Conservation (phyloP, 2,329 filamentous ascomycete species). For the Monosporascus sp. region DNA sequence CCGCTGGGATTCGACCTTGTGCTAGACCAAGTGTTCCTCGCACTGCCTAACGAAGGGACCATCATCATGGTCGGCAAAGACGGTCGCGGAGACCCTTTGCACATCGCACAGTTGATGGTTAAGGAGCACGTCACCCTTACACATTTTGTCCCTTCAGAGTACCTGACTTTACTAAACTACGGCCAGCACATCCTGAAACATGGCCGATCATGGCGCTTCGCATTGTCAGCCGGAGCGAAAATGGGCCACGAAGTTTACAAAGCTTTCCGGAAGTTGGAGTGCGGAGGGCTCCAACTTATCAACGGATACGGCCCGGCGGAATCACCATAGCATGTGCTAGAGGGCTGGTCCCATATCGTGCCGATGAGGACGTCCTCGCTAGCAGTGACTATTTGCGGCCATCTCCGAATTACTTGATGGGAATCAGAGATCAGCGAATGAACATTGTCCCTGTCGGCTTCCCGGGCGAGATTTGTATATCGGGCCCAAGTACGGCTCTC, state of each 20-base stretch:
- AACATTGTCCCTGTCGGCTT: conserved; percentile 30
- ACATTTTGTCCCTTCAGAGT: background rate
- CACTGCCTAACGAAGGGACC: background rate
- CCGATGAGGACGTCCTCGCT: background rate
- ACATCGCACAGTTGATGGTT: background rate
- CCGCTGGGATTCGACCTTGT: background rate
- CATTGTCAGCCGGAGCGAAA: background rate
- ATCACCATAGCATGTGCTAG: conserved; percentile 8
- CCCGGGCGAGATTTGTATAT: conserved; percentile 35
- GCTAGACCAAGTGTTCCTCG: background rate
- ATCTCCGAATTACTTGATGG: conserved; percentile 30
- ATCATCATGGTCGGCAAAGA: background rate
- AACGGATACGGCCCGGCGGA: conserved; percentile 24
- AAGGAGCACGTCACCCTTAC: background rate
- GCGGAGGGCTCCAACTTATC: conserved; percentile 11
- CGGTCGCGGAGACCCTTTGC: background rate
- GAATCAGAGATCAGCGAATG: conserved; percentile 32
- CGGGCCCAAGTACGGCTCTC: conserved; percentile 24
- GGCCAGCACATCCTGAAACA: background rate
- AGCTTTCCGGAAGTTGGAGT: conserved; percentile 4
- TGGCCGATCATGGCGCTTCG: background rate
- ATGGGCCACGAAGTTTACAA: background rate
- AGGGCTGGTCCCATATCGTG: background rate
- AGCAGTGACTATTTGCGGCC: conserved; percentile 14
- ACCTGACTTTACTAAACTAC: background rate